These are phyloP conservation scores for Kodamaea jinghongensis DNA, from an alignment of 805 yeast species.

Conservation along the genomic window DNA sequence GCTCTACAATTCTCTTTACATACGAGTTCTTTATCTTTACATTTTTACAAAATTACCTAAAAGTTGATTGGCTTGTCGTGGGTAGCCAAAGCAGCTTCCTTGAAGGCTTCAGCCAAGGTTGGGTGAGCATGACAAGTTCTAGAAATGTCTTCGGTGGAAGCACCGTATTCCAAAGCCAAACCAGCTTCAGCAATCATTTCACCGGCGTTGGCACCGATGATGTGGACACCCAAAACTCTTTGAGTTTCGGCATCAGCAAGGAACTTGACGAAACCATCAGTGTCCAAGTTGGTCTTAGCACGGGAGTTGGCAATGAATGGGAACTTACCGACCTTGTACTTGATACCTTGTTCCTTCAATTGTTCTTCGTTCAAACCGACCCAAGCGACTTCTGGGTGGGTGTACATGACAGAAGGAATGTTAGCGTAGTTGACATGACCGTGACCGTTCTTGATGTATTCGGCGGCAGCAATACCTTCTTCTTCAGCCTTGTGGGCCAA, in stretches of 20 bases:
- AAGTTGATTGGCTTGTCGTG: constrained; percentile 90
- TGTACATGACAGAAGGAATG: constrained; percentile 98
- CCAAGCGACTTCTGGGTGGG: constrained; percentile 99
- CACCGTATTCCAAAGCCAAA: constrained; percentile 97
- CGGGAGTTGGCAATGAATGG: constrained; percentile 99
- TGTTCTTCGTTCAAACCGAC: constrained; percentile 96
- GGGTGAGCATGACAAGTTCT: constrained; percentile 99
- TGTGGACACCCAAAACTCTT: constrained; percentile 93
- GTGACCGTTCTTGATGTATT: constrained; percentile 86
- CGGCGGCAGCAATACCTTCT: constrained; percentile 98
- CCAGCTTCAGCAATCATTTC: constrained; percentile 99
- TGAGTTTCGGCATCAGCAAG: constrained; percentile 96
- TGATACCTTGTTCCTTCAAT: constrained; percentile 86
- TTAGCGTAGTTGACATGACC: constrained; percentile 98
- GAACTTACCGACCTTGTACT: constrained; percentile 94
- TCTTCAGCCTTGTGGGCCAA: constrained; percentile 99
- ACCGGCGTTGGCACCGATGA: constrained; percentile 98
- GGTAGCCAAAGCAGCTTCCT: constrained; percentile 94
- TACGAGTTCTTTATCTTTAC: no score
- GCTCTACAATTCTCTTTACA: no score
- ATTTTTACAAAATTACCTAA: constrained; percentile 27
- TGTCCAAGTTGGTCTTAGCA: constrained; percentile 96
- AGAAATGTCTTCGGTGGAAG: constrained; percentile 95
- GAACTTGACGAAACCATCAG: constrained; percentile 96
- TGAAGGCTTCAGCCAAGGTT: constrained; percentile 95